Percentiles rank a stretch among this genome's conserved stretches.
Conservation (phyloP, 768 basidiomycete genomes). For the Lentinula detonsa region DNA sequence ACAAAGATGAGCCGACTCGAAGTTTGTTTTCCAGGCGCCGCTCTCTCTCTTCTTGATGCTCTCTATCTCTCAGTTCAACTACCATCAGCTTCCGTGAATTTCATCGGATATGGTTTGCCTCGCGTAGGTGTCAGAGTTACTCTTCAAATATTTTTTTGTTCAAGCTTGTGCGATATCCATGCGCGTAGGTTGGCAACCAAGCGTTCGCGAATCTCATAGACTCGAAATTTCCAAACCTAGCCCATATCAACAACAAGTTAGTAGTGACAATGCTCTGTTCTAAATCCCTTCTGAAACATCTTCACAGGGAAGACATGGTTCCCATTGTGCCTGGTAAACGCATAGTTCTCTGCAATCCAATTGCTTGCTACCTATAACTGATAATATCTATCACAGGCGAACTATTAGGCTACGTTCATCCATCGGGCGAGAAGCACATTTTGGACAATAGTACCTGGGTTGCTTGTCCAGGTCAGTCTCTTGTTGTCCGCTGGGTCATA, state of each 20-base stretch:
- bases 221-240: constrained; percentile 27
- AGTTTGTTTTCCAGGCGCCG: constrained; percentile 22
- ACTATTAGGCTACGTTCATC: constrained; percentile 40
- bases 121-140: constrained; percentile 20
- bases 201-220: constrained; percentile 56
- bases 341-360: not conserved
- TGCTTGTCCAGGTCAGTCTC: constrained; percentile 39
- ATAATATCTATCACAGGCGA: constrained; percentile 14
- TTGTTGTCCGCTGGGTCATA: constrained; percentile 9
- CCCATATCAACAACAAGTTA: constrained; percentile 50
- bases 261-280: not conserved
- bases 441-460: constrained; percentile 38
- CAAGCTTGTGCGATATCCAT: constrained; percentile 17
- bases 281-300: not conserved
- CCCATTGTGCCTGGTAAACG: constrained; percentile 33
- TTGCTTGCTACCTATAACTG: constrained; percentile 4
- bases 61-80: constrained; percentile 50
- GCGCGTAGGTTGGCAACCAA: constrained; percentile 42
- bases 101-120: constrained; percentile 38
- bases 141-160: not conserved
- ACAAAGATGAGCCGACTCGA: not conserved
- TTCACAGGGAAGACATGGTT: constrained; percentile 11
- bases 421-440: constrained; percentile 27
- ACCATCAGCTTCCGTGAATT: constrained; percentile 27
- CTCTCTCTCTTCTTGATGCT: constrained; percentile 39